These are phyloP conservation scores for Fusarium temperatum DNA, from an alignment of 2,329 filamentous ascomycete genomes.

Conservation along the genomic window DNA sequence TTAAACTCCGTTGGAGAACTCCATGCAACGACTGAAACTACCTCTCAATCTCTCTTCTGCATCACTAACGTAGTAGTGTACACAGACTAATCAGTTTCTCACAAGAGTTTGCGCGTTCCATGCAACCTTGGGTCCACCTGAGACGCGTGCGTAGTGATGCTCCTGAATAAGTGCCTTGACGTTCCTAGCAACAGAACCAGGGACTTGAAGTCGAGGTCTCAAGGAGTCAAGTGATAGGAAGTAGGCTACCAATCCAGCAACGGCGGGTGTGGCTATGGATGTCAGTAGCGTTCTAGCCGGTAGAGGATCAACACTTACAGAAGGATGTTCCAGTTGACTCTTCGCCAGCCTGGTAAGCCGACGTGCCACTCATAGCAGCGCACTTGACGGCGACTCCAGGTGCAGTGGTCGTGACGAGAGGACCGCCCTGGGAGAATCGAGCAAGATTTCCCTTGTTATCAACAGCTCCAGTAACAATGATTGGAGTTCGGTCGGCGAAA, in stretches of 20 bases:
- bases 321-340: not conserved
- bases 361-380: not conserved
- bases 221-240: not conserved
- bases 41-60: too few relatives aligned
- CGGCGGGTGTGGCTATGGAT: not conserved
- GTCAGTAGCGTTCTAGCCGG: rapidly evolving
- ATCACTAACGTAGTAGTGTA: rapidly evolving
- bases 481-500: not conserved
- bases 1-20: not conserved
- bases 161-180: not conserved
- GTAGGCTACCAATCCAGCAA: not conserved
- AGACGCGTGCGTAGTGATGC: not conserved
- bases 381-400: not conserved
- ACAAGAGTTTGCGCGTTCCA: not conserved
- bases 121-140: not conserved
- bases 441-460: not conserved
- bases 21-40: not conserved
- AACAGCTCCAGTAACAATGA: not conserved
- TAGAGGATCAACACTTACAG: not conserved
- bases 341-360: not conserved
- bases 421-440: not conserved
- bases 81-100: not conserved
- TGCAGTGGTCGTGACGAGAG: not conserved
- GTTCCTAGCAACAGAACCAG: not conserved
- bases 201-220: not conserved